phyloP scores from a whole-genome alignment of 148 eudicot genomes.

The Rhododendron ferrugineum region DNA sequence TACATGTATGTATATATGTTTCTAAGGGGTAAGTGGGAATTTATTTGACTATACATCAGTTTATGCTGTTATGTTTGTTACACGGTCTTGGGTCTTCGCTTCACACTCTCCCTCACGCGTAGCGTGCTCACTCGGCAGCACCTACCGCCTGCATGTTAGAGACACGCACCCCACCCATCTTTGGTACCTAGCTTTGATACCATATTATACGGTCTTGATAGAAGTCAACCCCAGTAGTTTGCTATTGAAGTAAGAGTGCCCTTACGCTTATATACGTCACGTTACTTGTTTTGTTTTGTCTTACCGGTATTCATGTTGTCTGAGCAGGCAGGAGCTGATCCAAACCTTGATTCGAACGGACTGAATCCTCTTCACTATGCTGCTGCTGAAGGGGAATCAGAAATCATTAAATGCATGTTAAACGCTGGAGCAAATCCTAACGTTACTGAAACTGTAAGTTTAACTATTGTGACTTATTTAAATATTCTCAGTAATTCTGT shows the following conservation, averaged over 20 bases:
- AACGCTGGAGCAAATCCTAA: constrained; percentile 27
- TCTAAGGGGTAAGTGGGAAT: neutral
- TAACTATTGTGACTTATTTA: neutral
- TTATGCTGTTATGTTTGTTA: neutral
- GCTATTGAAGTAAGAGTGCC: too few species aligned
- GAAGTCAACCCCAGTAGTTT: too few species aligned
- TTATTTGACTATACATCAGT: neutral
- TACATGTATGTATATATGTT: neutral
- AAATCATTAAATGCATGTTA: constrained; percentile 12
- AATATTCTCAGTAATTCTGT: neutral
- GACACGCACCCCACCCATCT: too few species aligned
- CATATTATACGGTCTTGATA: too few species aligned
- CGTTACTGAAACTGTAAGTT: neutral
- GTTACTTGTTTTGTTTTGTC: neutral
- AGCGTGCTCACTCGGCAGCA: too few species aligned
- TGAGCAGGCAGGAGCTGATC: constrained; percentile 2
- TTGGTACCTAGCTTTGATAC: too few species aligned
- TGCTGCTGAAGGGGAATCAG: neutral
- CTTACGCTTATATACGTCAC: too few species aligned
- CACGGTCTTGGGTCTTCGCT: too few species aligned
- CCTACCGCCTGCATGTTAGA: too few species aligned
- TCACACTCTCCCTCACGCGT: too few species aligned
- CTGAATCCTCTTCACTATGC: neutral
- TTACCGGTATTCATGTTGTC: neutral
- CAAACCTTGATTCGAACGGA: neutral